Evolutionary conservation across 768 basidiomycete genomes (phyloP), one percentile per base, ranked within the genome.

Genomic region (Tubosaeta sp.): DNA sequence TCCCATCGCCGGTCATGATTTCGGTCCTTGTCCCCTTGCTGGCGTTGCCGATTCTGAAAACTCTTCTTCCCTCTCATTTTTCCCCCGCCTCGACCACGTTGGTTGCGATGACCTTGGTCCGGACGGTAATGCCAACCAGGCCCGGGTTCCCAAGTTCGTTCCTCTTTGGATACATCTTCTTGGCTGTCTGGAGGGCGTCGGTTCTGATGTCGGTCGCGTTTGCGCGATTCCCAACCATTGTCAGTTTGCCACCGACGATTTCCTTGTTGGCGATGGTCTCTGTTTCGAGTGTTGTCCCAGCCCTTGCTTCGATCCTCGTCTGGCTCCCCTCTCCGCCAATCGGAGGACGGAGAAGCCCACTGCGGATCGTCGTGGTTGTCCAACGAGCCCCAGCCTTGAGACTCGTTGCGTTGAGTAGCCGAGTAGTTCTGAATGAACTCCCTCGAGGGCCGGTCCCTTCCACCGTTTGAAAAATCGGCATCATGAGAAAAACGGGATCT

Each of bases 101-200:
- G 68, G 52, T 54, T 65, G 45, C 76, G 74, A 49, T 80, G 68
- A 27, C 62, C 57, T 19, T 71, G 72, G 25, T 67, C 70, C 34
- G 76, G 59, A 34, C 64, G 74, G 46, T 78, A 65, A 53, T 83
- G 78, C 86, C 86, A 88, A 6, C 78, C 76, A 25, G 83, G 78
- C 34, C 83, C 84, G 52, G 86, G 86, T 58, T 86, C 85, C 86
- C 86, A 88, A 52, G 81, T 71, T 46, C 86, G 79, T 47, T 85
- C 81, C 63, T 79, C 78, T 43, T 62, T 68, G 2, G 52, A 33
- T 31, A 32, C 19, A 25, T 66, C 65, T 12, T 65, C 64, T 58
- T 61, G 65, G 5, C 43, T 56, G n/a, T 66, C 58, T 43, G 63
- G 60, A 57, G 53, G 73, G 59, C 53, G 56, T 46, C 73, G 68